These are phyloP conservation scores for Phylloboletellus chloephorus DNA, from an alignment of 1,284 basidiomycete species.

Conservation along the genomic window DNA sequence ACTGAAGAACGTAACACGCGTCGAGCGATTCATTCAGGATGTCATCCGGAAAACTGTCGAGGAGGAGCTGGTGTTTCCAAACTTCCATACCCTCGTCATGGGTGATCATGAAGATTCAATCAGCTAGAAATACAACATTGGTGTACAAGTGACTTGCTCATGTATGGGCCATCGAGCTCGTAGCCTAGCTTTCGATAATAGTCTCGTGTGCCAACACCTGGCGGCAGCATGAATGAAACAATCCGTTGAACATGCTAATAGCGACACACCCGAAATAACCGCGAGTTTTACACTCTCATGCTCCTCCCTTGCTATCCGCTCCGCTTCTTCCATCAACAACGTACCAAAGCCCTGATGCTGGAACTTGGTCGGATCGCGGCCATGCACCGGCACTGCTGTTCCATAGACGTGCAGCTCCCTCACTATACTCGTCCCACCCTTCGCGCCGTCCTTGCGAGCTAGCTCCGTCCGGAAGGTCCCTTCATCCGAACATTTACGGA, in stretches of 20 bases:
- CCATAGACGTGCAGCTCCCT: conserved; percentile 99
- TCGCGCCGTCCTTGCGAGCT: conserved; percentile 58
- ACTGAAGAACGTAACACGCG: conserved; percentile 92
- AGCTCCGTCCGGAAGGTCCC: conserved; percentile 96
- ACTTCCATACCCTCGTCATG: conserved; percentile 81
- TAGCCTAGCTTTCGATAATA: conserved; percentile 94
- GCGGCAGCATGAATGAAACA: conserved; percentile 3
- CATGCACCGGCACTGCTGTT: conserved; percentile 95
- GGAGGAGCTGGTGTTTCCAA: conserved; percentile 90
- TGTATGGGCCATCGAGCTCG: conserved; percentile 93
- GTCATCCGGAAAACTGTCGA: conserved; percentile 92
- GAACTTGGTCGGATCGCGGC: conserved; percentile 96
- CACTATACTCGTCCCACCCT: conserved; percentile 89
- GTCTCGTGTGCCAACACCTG: conserved; percentile 89
- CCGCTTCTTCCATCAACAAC: conserved; percentile 98
- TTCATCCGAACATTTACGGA: conserved; percentile 93
- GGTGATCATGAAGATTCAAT: conserved; percentile 35
- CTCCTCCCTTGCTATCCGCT: conserved; percentile 96
- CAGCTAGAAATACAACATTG: conserved; percentile 11
- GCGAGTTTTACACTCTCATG: conserved; percentile 93
- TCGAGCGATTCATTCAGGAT: conserved; percentile 94
- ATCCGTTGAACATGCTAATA: neutral
- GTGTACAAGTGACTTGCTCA: conserved; percentile 71
- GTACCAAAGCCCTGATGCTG: conserved; percentile 98
- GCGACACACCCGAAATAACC: conserved; percentile 81